Conservation (phyloP, 805 yeast species). For the Suhomyces vadensis region DNA sequence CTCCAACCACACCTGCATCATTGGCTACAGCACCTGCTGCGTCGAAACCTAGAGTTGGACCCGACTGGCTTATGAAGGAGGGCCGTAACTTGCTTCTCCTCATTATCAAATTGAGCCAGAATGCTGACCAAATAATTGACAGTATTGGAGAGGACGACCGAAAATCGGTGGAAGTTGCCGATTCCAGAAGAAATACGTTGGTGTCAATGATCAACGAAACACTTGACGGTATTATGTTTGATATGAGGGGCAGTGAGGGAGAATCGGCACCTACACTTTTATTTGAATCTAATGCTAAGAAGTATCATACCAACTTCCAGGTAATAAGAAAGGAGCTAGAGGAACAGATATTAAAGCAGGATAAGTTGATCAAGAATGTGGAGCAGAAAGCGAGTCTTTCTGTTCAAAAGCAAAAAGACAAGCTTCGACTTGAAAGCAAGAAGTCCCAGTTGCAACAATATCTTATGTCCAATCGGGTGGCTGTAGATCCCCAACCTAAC, state of each 20-base stretch:
- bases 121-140: not conserved
- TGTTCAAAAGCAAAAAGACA: slow-evolving; percentile 6
- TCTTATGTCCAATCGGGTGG: slow-evolving; percentile 11
- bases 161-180: slow-evolving; percentile 13
- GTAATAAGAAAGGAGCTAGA: slow-evolving; percentile 26
- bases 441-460: slow-evolving; percentile 4
- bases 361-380: slow-evolving; percentile 14
- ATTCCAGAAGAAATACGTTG: slow-evolving; percentile 27
- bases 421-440: slow-evolving; percentile 2
- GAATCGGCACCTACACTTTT: slow-evolving; percentile 17
- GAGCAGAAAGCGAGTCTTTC: not conserved
- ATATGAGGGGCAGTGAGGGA: slow-evolving; percentile 11
- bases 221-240: slow-evolving; percentile 30
- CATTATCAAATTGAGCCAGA: slow-evolving; percentile 22
- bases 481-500: slow-evolving; percentile 17
- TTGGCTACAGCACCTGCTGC: not conserved
- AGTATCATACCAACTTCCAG: slow-evolving; percentile 24
- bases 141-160: not conserved
- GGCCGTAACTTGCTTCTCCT: slow-evolving; percentile 37
- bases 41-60: slow-evolving; percentile 11
- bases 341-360: slow-evolving; percentile 25
- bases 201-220: slow-evolving; percentile 33
- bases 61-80: slow-evolving; percentile 39
- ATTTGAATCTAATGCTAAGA: slow-evolving; percentile 25
- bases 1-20: slow-evolving; percentile 6